Evolutionary conservation across 305 asterid species (phyloP).

Genomic region (Fraxinus velutina): DNA sequence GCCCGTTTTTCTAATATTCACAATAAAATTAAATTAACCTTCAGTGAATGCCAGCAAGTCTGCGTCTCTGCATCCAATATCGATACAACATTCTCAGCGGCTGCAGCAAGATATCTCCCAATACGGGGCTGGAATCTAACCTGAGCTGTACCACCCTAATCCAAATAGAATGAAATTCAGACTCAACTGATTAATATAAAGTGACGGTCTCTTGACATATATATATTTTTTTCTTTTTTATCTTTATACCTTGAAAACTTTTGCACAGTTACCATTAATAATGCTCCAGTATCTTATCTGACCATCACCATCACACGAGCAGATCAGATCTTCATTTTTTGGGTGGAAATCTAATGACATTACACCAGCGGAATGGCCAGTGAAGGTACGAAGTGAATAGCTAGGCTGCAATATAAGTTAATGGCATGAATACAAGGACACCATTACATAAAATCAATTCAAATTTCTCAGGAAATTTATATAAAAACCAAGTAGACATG

Average conservation of each 20-base stretch:
- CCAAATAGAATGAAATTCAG: conserved; percentile 16
- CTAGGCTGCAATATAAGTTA: conserved; percentile 53
- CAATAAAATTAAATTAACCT: conserved; percentile 35
- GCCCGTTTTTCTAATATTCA: neutral
- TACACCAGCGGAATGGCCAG: conserved; percentile 86
- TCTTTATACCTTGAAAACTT: conserved; percentile 68
- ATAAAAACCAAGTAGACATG: neutral
- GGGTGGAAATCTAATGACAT: conserved; percentile 96
- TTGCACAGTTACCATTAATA: conserved; percentile 65
- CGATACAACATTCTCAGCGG: conserved; percentile 82
- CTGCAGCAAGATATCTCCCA: conserved; percentile 94
- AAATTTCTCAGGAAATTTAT: neutral
- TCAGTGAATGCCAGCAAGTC: conserved; percentile 69
- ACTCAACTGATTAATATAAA: neutral
- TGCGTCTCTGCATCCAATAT: conserved; percentile 86
- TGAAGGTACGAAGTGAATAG: conserved; percentile 77
- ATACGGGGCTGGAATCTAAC: conserved; percentile 92
- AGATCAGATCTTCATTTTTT: conserved; percentile 84
- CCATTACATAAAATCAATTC: neutral
- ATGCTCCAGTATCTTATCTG: conserved; percentile 94
- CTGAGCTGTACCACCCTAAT: conserved; percentile 76
- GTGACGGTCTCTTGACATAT: neutral
- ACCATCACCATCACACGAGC: conserved; percentile 93
- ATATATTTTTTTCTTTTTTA: neutral
- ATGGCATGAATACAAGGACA: neutral